Base-by-base conservation (phyloP, 2,329 filamentous ascomycete genomes). In the Akanthomyces dipterigenus region DNA sequence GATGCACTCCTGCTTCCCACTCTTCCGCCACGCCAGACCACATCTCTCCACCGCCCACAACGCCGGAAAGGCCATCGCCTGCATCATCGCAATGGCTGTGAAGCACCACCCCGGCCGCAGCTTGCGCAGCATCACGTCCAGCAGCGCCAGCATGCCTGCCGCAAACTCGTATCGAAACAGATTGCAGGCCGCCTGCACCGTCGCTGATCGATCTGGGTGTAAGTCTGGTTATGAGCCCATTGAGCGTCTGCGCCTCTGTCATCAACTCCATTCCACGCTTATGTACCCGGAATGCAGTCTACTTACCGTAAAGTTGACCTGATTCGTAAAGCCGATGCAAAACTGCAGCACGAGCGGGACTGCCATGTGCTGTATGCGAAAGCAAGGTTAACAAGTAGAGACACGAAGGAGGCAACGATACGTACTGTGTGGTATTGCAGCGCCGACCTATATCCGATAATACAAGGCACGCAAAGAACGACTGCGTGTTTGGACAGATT, bases 101-200 rank as follows among this genome's bases (percentile, higher is more conserved):
- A 56, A 56, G 54, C 54, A 56, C 54, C 54, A 56, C 12, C 54
- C 54, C 0, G 54, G 26, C 12, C 54, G 16, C 40, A 56, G 42
- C 26, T 26, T 8, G 9, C 54, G 54, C 9, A 56, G 54, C 54
- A 56, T 46, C 42, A 56, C 54, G 28, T 56, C 54, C 42, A 56
- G 54, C 26, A 56, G 42, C 54, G 54, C 54, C 54, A 56, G 42
- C 54, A 40, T 40, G 18, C 54, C 54, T 26, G 54, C 54, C 54
- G 54, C 54, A 18, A 56, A 18, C 28, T 58, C 55, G 55, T 45
- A 50, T 24, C 55, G 55, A 22, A 58, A 58, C 34, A 58, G 55
- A 11, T 58, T 42, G 55, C 36, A 40, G 5, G 55, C 55, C 16
- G 55, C 45, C 55, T 58, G 45, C 22, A 50, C 34, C 34, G 46